These are phyloP conservation scores for Harringtonia lauricola DNA, from an alignment of 2,329 filamentous ascomycete species.

Conservation along the genomic window DNA sequence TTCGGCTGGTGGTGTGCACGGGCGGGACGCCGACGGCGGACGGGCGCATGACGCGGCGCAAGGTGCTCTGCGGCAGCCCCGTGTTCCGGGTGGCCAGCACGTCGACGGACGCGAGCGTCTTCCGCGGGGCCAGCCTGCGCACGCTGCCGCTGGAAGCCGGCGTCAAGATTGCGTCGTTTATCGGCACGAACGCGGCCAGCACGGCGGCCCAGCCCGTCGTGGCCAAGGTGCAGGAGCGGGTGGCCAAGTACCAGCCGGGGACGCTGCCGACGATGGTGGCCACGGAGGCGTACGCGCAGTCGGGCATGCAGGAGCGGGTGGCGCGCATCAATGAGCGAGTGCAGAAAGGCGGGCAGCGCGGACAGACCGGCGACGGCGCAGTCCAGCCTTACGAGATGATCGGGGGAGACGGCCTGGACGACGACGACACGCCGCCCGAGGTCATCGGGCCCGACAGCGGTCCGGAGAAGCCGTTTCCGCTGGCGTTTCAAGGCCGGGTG, in stretches of 20 bases:
- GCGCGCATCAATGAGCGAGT: no score
- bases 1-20: constrained; percentile 52
- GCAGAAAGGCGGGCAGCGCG: no score
- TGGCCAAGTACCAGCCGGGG: constrained; percentile 25
- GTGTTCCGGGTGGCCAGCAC: constrained; percentile 60
- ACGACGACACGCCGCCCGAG: constrained; percentile 20
- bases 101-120: constrained; percentile 45
- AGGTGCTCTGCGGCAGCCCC: constrained; percentile 52
- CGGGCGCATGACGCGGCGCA: constrained; percentile 28
- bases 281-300: constrained; percentile 24
- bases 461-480: constrained; percentile 40
- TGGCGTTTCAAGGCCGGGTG: constrained; percentile 38
- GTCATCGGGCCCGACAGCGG: constrained; percentile 38
- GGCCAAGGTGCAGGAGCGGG: constrained; percentile 25
- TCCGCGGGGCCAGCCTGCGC: constrained; percentile 52
- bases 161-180: constrained; percentile 41
- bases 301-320: constrained; percentile 20
- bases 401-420: constrained; percentile 9
- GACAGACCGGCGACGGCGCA: constrained; percentile 24
- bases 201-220: constrained; percentile 27
- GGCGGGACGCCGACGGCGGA: constrained; percentile 18
- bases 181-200: constrained; percentile 33
- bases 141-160: constrained; percentile 58
- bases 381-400: constrained; percentile 20
- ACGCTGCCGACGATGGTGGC: constrained; percentile 29